Evolutionary conservation across 169 alveolate genomes (phyloP).

Genomic region (Plasmodium inui): DNA sequence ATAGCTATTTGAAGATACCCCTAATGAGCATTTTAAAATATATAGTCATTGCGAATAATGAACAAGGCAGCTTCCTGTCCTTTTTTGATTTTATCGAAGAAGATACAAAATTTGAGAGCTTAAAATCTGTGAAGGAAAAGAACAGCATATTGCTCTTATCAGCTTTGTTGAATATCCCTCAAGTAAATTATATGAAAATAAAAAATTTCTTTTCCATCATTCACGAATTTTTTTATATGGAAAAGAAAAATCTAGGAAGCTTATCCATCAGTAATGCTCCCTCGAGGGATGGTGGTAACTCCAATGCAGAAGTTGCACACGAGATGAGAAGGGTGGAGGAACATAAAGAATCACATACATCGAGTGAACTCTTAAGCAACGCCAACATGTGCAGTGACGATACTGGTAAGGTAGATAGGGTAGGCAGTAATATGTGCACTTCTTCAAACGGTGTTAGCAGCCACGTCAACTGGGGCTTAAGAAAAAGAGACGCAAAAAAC

Average conservation of each 20-base stretch:
- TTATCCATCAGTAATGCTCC: not conserved
- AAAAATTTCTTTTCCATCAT: slow-evolving; percentile 39
- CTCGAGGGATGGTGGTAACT: not conserved
- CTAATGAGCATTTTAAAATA: slow-evolving; percentile 47
- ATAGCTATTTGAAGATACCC: slow-evolving; percentile 65
- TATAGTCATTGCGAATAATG: slow-evolving; percentile 29
- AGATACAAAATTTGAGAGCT: slow-evolving; percentile 15
- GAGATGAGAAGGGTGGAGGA: not conserved
- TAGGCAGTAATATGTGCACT: not conserved
- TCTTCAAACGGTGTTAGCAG: not conserved
- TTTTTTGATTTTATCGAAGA: slow-evolving; percentile 45
- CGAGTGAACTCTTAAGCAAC: not conserved
- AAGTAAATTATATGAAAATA: slow-evolving; percentile 40
- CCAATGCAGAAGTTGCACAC: not conserved
- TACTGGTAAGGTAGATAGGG: not conserved
- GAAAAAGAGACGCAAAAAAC: not conserved
- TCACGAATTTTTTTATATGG: slow-evolving; percentile 60
- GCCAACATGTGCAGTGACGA: not conserved
- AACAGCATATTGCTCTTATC: slow-evolving; percentile 51
- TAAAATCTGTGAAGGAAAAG: slow-evolving; percentile 26
- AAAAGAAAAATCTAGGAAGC: slow-evolving; percentile 26
- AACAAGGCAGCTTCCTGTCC: slow-evolving; percentile 11
- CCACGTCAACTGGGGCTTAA: not conserved
- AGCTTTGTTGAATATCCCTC: slow-evolving; percentile 46
- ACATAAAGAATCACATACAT: not conserved